Percentiles rank a stretch among this genome's conserved stretches.
These are phyloP conservation scores for Trichoderma asperellum DNA, from an alignment of 2,329 filamentous ascomycete species.

Conservation along the genomic window DNA sequence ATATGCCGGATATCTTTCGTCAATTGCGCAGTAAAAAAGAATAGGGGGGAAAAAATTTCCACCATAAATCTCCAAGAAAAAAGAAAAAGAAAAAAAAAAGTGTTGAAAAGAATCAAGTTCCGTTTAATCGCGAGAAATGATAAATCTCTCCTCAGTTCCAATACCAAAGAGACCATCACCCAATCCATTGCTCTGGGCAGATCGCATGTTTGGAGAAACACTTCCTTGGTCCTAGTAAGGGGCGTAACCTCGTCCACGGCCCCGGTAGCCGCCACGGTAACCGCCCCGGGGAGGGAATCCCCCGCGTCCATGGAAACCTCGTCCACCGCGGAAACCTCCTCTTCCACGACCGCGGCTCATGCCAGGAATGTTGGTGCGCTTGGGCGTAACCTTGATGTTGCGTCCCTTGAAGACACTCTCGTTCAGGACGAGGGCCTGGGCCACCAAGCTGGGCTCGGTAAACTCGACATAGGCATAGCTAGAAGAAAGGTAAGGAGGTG, in stretches of 20 bases:
- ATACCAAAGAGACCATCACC: conserved; percentile 16
- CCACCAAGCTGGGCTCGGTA: conserved; percentile 88
- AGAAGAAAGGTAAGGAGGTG: conserved; percentile 29
- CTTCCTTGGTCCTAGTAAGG: conserved; percentile 61
- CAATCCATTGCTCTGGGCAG: conserved; percentile 31
- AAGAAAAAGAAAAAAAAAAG: conserved; percentile 4
- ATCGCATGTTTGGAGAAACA: conserved; percentile 33
- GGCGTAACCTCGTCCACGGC: conserved; percentile 65
- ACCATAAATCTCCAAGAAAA: conserved; percentile 17
- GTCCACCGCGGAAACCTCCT: conserved; percentile 53
- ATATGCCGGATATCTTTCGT: conserved; percentile 26
- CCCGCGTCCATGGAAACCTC: conserved; percentile 55
- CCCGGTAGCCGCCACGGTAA: conserved; percentile 70
- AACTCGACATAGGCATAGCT: conserved; percentile 99
- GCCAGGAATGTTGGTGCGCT: conserved; percentile 94
- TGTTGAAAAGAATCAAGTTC: not conserved
- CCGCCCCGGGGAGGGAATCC: conserved; percentile 59
- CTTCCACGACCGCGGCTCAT: conserved; percentile 81
- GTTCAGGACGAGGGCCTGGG: conserved; percentile 91
- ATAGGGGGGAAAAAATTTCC: conserved; percentile 1
- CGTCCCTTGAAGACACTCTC: conserved; percentile 94
- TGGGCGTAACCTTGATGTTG: conserved; percentile 92
- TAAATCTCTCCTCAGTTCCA: conserved; percentile 16
- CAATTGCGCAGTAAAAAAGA: conserved; percentile 10
- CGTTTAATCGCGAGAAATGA: conserved; percentile 20